Conservation (phyloP, 768 basidiomycete genomes). For the Boletus rufocinnamomeus region DNA sequence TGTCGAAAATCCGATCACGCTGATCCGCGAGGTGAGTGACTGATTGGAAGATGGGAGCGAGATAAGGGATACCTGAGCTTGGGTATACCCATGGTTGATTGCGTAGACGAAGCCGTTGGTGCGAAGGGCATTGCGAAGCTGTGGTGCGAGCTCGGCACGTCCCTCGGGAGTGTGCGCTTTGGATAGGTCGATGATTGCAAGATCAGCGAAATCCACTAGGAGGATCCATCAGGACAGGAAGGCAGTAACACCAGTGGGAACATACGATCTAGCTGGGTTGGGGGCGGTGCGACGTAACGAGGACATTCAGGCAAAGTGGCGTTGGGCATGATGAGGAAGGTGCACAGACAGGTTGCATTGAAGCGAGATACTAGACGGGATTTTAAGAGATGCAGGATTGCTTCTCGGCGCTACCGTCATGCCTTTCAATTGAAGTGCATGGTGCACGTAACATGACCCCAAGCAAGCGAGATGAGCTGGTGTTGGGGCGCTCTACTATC, state of each 20-base stretch:
- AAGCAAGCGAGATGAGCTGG: too few relatives aligned
- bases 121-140: conserved; percentile 49
- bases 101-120: conserved; percentile 44
- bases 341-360: too few relatives aligned
- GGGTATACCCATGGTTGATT: conserved; percentile 40
- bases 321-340: conserved; percentile 31
- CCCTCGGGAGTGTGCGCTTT: conserved; percentile 43
- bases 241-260: neutral
- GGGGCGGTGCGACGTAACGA: conserved; percentile 36
- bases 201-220: conserved; percentile 49
- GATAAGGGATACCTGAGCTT: conserved; percentile 34
- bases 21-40: conserved; percentile 27
- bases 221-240: conserved; percentile 27
- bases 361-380: neutral
- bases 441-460: neutral
- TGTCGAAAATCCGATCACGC: conserved; percentile 50
- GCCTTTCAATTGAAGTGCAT: neutral
- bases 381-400: neutral
- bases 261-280: conserved; percentile 39
- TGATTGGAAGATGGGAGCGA: neutral
- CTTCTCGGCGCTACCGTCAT: neutral
- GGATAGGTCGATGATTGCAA: conserved; percentile 54
- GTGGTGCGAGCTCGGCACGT: conserved; percentile 40
- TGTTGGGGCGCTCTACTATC: too few relatives aligned
- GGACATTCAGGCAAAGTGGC: conserved; percentile 35